Percentiles rank a stretch among this genome's conserved stretches.
Evolutionary conservation across 768 basidiomycete genomes (phyloP).

Genomic region (Kwoniella newhampshirensis): DNA sequence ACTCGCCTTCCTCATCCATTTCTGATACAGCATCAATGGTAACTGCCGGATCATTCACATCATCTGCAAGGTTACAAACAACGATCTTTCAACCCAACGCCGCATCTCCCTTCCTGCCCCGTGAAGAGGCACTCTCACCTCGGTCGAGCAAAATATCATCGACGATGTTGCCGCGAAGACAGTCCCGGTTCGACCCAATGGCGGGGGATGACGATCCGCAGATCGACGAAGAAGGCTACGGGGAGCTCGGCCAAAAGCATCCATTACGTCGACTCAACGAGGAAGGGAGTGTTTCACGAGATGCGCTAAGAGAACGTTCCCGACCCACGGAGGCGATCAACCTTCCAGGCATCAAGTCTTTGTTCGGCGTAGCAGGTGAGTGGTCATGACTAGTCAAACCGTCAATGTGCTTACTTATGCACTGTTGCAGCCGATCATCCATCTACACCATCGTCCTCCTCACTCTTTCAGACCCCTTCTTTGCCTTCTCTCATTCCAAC

Average conservation of each 20-base stretch:
- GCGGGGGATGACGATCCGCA: constrained; percentile 25
- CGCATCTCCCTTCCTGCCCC: constrained; percentile 76
- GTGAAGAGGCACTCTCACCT: constrained; percentile 84
- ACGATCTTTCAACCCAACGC: constrained; percentile 10
- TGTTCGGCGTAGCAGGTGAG: constrained; percentile 43
- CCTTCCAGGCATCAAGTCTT: constrained; percentile 45
- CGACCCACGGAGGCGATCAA: constrained; percentile 21
- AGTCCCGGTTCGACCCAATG: constrained; percentile 44
- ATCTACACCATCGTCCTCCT: constrained; percentile 19
- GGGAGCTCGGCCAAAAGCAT: constrained; percentile 35
- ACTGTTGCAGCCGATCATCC: constrained; percentile 7
- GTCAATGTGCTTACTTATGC: neutral
- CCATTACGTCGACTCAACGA: constrained; percentile 38
- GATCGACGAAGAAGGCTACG: constrained; percentile 39
- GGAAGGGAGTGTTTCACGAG: constrained; percentile 11
- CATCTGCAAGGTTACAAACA: neutral
- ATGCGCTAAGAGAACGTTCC: neutral
- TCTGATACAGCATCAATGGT: constrained; percentile 6
- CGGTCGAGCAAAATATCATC: constrained; percentile 66
- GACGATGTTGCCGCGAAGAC: constrained; percentile 21
- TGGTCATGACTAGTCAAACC: neutral
- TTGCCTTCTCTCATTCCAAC: constrained; percentile 34
- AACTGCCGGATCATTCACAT: constrained; percentile 1
- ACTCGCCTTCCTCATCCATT: neutral
- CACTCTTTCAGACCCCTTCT: constrained; percentile 28